A percentile compares a stretch with the other conserved stretches of the same genome.
Conservation (phyloP, 2,329 filamentous ascomycete genomes). For the Aspergillus spinulosporus region DNA sequence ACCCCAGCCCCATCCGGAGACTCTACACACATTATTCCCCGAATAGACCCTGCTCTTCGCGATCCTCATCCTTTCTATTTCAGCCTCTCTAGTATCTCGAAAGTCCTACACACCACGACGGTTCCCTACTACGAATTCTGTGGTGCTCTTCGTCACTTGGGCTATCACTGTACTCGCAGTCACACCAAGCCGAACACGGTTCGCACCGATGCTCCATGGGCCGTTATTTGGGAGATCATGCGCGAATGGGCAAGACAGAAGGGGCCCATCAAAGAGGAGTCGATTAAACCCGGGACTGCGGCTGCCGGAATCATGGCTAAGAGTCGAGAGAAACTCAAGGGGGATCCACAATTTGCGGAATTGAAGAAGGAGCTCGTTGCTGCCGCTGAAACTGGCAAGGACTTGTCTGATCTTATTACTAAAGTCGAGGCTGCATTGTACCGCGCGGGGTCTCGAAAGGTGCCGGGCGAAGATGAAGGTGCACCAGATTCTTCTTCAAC, state of each 20-base stretch:
- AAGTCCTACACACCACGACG: conserved; percentile 74
- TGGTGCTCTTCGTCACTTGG: conserved; percentile 76
- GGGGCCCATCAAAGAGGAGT: conserved; percentile 71
- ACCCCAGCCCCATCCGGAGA: conserved; percentile 18
- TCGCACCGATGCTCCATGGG: conserved; percentile 92
- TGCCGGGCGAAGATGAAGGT: background rate
- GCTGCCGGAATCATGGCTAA: conserved; percentile 68
- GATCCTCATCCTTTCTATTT: conserved; percentile 87
- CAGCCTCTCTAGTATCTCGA: conserved; percentile 71
- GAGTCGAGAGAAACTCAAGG: conserved; percentile 31
- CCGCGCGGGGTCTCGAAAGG: conserved; percentile 30
- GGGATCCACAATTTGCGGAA: conserved; percentile 32
- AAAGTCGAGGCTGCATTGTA: conserved; percentile 49
- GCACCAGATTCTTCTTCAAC: background rate
- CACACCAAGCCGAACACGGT: conserved; percentile 88
- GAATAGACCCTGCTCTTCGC: conserved; percentile 60
- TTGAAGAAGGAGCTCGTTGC: conserved; percentile 41
- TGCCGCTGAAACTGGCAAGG: conserved; percentile 35
- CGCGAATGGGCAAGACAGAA: conserved; percentile 85
- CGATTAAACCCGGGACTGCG: conserved; percentile 67
- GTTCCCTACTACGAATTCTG: conserved; percentile 77
- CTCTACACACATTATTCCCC: conserved; percentile 42
- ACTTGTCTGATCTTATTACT: conserved; percentile 42
- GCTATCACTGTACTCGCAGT: conserved; percentile 79
- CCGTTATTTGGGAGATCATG: conserved; percentile 88